Conservation (phyloP, 352 stramenopile species). For the Elongisporangium anandrum region DNA sequence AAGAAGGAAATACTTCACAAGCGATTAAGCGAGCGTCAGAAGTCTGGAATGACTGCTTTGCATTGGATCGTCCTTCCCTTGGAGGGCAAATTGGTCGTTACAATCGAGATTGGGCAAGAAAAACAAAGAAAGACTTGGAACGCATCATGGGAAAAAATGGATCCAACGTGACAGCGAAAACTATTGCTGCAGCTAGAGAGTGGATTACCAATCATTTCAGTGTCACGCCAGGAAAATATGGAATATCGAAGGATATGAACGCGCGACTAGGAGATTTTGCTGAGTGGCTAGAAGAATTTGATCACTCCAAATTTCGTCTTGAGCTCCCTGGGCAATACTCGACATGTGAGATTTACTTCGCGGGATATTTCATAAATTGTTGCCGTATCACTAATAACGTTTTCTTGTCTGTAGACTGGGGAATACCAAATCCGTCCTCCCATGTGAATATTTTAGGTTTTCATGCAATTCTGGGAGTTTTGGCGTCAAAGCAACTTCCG, state of each 20-base stretch:
- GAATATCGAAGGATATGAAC: constrained; percentile 82
- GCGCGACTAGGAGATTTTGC: constrained; percentile 75
- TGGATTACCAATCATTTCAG: constrained; percentile 74
- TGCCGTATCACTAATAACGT: neutral
- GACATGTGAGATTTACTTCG: constrained; percentile 31
- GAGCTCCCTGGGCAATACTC: constrained; percentile 83
- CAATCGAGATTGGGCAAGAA: constrained; percentile 66
- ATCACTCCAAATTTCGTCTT: constrained; percentile 56
- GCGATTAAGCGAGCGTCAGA: constrained; percentile 29
- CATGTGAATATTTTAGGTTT: constrained; percentile 76
- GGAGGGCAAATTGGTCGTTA: constrained; percentile 67
- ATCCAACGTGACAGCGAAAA: constrained; percentile 45
- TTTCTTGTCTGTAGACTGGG: constrained; percentile 46
- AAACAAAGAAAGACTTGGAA: constrained; percentile 53
- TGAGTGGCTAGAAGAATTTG: constrained; percentile 83
- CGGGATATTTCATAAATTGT: neutral
- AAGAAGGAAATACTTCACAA: constrained; percentile 30
- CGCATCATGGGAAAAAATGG: constrained; percentile 71
- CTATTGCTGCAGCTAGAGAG: constrained; percentile 44
- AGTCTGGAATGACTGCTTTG: constrained; percentile 67
- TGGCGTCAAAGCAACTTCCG: constrained; percentile 81
- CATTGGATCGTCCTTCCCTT: constrained; percentile 35
- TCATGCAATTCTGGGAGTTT: constrained; percentile 65
- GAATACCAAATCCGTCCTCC: constrained; percentile 54
- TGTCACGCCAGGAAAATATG: constrained; percentile 60